phyloP scores from a whole-genome alignment of 352 stramenopile genomes.

The Phytophthora pluvialis region DNA sequence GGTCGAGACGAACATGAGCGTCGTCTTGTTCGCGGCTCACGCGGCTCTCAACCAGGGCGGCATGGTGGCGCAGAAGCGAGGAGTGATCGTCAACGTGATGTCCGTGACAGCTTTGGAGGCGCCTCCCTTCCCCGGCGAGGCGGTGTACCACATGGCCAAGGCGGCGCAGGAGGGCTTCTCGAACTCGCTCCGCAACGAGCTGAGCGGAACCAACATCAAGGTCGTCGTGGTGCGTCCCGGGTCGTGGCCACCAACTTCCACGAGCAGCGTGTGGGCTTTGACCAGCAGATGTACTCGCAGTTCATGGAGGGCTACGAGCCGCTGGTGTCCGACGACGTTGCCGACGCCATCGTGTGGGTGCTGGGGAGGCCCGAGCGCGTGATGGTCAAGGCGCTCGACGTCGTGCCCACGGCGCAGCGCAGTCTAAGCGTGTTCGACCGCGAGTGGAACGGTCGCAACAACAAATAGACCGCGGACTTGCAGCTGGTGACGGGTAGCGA shows the following conservation, averaged over 20 bases:
- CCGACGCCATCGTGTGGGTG: conserved; percentile 37
- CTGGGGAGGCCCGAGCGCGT: conserved; percentile 34
- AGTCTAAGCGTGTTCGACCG: conserved; percentile 42
- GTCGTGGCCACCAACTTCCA: conserved; percentile 44
- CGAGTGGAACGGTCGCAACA: conserved; percentile 32
- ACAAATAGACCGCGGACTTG: too few relatives aligned
- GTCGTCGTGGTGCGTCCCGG: conserved; percentile 38
- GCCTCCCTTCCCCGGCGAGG: conserved; percentile 33
- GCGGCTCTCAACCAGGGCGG: conserved; percentile 32
- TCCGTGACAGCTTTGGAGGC: conserved; percentile 37
- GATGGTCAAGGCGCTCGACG: conserved; percentile 35
- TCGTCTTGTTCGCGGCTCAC: conserved; percentile 32
- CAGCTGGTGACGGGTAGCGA: too few relatives aligned
- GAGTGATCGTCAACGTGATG: conserved; percentile 37
- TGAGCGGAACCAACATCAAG: conserved; percentile 40
- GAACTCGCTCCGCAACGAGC: conserved; percentile 35
- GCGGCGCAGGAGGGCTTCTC: conserved; percentile 37
- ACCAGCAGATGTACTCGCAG: conserved; percentile 27
- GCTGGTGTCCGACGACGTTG: conserved; percentile 33
- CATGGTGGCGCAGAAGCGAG: conserved; percentile 29
- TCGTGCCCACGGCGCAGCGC: conserved; percentile 35
- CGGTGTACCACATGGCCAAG: conserved; percentile 39
- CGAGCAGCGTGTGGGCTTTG: conserved; percentile 38
- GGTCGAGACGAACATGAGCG: conserved; percentile 37
- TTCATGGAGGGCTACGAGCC: conserved; percentile 43